phyloP scores from a whole-genome alignment of 106 monocot species.

The Xerophyta viscosa region DNA sequence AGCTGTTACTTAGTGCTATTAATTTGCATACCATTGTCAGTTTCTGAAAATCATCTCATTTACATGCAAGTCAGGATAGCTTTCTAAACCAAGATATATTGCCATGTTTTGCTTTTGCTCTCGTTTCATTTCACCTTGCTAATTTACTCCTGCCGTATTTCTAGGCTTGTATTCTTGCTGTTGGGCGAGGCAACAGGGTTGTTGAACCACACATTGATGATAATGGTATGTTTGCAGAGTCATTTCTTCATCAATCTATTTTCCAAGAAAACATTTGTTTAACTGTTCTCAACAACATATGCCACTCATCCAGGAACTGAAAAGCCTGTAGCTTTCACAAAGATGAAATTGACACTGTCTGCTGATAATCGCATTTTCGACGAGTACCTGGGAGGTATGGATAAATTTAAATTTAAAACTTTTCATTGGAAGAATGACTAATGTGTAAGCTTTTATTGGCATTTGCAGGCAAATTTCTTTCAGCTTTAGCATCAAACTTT shows the following conservation, averaged over 20 bases:
- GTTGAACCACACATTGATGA: slow-evolving; percentile 49
- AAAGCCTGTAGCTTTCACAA: slow-evolving; percentile 64
- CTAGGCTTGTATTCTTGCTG: slow-evolving; percentile 93
- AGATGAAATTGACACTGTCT: slow-evolving; percentile 84
- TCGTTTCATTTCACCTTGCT: no score
- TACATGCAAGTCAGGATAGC: no score
- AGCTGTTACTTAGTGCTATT: no score
- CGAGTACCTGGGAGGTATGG: slow-evolving; percentile 55
- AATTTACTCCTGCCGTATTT: neutral
- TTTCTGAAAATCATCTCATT: no score
- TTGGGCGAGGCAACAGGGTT: slow-evolving; percentile 76
- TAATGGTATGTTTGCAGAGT: slow-evolving; percentile 49
- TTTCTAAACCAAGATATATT: no score
- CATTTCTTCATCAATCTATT: neutral
- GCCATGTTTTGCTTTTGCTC: no score
- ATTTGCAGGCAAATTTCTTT: slow-evolving; percentile 77
- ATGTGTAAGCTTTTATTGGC: neutral
- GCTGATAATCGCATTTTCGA: slow-evolving; percentile 92
- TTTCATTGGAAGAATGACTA: neutral
- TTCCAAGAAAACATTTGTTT: no score
- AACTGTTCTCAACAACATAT: no score
- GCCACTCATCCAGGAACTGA: slow-evolving; percentile 60
- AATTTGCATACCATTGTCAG: no score
- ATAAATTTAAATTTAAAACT: neutral
- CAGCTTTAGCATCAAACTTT: slow-evolving; percentile 51